A percentile compares a stretch with the other conserved stretches of the same genome.
Evolutionary conservation across 768 basidiomycete genomes (phyloP).

Genomic region (Agrocybe chaxingu): DNA sequence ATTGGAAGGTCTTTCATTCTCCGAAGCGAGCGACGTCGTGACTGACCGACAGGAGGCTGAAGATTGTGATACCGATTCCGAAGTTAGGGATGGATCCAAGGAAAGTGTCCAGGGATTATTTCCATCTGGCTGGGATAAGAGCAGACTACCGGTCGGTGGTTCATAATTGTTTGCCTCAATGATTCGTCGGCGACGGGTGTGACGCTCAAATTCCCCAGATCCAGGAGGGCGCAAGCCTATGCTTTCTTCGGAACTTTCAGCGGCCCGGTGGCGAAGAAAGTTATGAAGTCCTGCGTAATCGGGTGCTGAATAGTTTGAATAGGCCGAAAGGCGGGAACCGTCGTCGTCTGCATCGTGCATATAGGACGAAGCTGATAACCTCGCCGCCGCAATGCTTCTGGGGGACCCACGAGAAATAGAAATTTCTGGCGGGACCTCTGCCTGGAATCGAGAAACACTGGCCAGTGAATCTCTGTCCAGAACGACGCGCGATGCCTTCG

Average conservation of each 20-base stretch:
- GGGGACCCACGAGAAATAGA: too few species aligned
- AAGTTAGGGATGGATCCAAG: constrained; percentile 18
- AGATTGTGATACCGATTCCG: constrained; percentile 10
- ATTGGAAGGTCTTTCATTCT: background rate
- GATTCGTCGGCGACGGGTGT: background rate
- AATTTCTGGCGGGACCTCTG: too few species aligned
- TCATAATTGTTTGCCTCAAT: background rate
- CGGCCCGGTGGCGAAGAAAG: background rate
- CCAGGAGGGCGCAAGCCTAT: background rate
- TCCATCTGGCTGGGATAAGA: constrained; percentile 25
- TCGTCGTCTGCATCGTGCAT: background rate
- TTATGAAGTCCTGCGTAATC: constrained; percentile 5
- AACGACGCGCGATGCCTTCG: background rate
- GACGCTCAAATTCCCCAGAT: too few species aligned
- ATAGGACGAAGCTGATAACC: too few species aligned
- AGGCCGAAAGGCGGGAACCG: background rate
- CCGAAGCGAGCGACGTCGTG: constrained; percentile 3
- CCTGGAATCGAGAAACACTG: too few species aligned
- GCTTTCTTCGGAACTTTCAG: constrained; percentile 4
- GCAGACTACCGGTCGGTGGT: constrained; percentile 1
- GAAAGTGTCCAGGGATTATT: constrained; percentile 28
- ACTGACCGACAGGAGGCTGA: constrained; percentile 10
- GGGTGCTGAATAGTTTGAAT: constrained; percentile 7
- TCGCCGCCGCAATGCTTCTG: too few species aligned
- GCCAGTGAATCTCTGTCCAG: background rate